Base-by-base conservation (phyloP, 2,329 filamentous ascomycete species). In the Geoglossum cookeanum region DNA sequence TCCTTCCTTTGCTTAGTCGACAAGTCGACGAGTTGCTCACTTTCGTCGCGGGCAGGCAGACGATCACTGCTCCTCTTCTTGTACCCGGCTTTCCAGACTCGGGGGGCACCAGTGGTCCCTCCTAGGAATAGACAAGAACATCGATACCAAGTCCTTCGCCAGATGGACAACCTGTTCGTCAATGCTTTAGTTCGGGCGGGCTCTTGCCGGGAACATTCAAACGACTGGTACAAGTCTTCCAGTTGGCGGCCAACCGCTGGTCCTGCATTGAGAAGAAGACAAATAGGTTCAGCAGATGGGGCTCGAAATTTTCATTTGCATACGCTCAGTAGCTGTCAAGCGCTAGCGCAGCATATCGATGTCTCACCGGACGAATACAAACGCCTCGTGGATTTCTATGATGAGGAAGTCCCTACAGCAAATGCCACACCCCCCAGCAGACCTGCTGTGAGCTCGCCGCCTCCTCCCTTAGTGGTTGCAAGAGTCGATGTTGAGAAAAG, bases 1-100 rank as follows among this genome's bases (percentile, higher is more conserved):
- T 79, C 77, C 77, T 71, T 75, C 71, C 68, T 76, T 72, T 74
- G 73, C 71, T 72, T 71, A 70, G 72, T 75, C 69, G 71, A 75
- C 67, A 72, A 74, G 73, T 72, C 71, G 65, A 66, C 69, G 63
- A 68, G 70, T 63, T 81, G 7, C 77, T 78, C 0, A 72, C 78
- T 3, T 69, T 75, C 55, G 65, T 83, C 1, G 70, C 71, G 7
- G 70, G 72, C 59, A 65, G 68, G 11, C 54, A 59, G 62, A 47
- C 62, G 62, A 37, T 65, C 67, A 1, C 55, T 67, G 17, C 63
- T 69, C 57, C 33, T 64, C 1, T 69, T 70, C 53, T 61, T 71
- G 30, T 69, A 61, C 54, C 67, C 69, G 30, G 17, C 32, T 8
- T 37, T 37, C 30, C 47, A 51, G 27, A 44, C 8, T 56, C 32